Evolutionary conservation across 2,329 filamentous ascomycete genomes (phyloP), one percentile per base, ranked within the genome.

Genomic region (Aspergillus pseudoviridinutans): DNA sequence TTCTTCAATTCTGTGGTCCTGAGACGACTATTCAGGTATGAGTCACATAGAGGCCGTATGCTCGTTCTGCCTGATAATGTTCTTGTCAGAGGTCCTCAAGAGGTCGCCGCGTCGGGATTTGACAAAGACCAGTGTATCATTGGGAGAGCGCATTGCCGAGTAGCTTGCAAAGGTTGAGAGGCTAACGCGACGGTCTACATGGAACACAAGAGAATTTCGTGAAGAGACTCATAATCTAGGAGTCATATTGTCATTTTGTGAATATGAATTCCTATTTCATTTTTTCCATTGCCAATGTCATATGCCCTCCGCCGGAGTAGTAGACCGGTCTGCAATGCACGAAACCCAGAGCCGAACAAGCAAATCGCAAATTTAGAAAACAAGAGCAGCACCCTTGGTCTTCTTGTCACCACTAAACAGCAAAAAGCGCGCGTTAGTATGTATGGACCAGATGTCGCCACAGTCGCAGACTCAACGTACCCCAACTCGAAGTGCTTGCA

Each of bases 401-500:
- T 99, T 99, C 92, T 99, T 99, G 89, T 99, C 94, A 87, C 94
- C 94, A 88, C 94, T 96, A 72, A 74, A 69, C 57, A 64, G 60
- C 64, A 53, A 61, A 66, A 64, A 61, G 57, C 22, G 22, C 4
- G 1, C 51, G 73, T 84, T 76, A 84, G 79, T 65, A 74, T 68
- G 38, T 12, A 3, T 25, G 12, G 6, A 22, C 22, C 44, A 24
- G 20, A 4, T 3, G 6, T 29, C 3, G 12, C 53, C 3, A 25
- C 20, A 29, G 20, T 28, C 29, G 22, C 29, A 14, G 55, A n/a
- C 28, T 20, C 10, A 64, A 87, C 91, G 67, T 92, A 96, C 91
- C 92, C 94, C 77, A 99, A 85, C 86, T 99, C 94, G 83, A 99
- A 99, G 87, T 99, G 94, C 90, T 99, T 99, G 92, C 94, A 99